phyloP scores from a whole-genome alignment of 495 filamentous ascomycete genomes.

The Xylaria curta region DNA sequence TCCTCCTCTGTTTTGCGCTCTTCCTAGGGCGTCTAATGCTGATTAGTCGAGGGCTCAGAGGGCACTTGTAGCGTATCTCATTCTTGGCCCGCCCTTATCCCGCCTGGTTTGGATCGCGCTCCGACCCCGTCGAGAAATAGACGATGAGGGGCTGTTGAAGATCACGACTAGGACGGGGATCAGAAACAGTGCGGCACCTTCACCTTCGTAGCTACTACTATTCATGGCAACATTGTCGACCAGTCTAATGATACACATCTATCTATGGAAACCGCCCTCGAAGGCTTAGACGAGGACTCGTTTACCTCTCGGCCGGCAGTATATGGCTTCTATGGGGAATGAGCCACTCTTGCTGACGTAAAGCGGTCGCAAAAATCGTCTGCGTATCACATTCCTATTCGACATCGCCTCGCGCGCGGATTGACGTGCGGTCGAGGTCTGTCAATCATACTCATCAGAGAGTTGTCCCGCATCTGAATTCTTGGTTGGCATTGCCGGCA shows the following conservation, averaged over 20 bases:
- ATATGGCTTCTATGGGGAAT: not conserved
- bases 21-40: conserved; percentile 15
- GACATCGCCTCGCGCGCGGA: conserved; percentile 4
- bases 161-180: not conserved
- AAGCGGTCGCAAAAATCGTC: not conserved
- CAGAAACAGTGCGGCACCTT: not conserved
- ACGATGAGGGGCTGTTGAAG: not conserved
- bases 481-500: conserved; percentile 18
- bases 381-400: not conserved
- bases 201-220: conserved; percentile 1
- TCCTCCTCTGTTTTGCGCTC: conserved; percentile 9
- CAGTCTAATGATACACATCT: not conserved
- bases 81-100: conserved; percentile 14
- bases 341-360: not conserved
- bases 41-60: conserved; percentile 1
- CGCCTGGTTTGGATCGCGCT: not conserved
- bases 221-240: conserved; percentile 9
- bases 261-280: not conserved
- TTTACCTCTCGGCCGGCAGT: not conserved
- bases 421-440: not conserved
- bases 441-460: conserved; percentile 3
- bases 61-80: not conserved
- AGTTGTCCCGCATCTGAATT: not conserved
- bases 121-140: not conserved
- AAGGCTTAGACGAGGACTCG: not conserved